These are phyloP conservation scores for Alternaria postmessia DNA, from an alignment of 2,329 filamentous ascomycete species.

Conservation along the genomic window DNA sequence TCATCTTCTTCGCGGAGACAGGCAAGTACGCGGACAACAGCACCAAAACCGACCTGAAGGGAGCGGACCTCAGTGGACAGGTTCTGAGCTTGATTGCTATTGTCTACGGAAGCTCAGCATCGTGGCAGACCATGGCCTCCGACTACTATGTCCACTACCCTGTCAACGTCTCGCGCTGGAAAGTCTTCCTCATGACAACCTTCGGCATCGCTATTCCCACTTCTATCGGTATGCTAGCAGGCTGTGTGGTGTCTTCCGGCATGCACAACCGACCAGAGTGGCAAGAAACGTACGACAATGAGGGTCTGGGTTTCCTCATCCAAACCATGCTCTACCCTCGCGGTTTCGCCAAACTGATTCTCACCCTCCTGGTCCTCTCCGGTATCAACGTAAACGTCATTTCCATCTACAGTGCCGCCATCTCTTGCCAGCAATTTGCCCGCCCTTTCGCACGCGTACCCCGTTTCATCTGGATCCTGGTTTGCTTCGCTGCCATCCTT, in stretches of 20 bases:
- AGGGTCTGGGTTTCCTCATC: conserved; percentile 59
- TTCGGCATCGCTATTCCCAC: conserved; percentile 54
- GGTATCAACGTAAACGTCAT: conserved; percentile 58
- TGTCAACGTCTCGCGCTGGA: conserved; percentile 48
- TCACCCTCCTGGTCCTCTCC: conserved; percentile 54
- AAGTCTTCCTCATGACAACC: conserved; percentile 54
- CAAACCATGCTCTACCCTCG: conserved; percentile 56
- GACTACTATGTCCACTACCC: conserved; percentile 58
- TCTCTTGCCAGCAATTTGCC: conserved; percentile 58
- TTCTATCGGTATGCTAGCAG: conserved; percentile 56
- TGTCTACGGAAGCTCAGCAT: conserved; percentile 50
- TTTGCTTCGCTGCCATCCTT: conserved; percentile 55
- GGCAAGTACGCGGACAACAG: conserved; percentile 54
- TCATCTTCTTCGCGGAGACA: conserved; percentile 59
- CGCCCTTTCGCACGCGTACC: conserved; percentile 61
- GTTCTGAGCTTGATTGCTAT: conserved; percentile 42
- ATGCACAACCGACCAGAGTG: conserved; percentile 48
- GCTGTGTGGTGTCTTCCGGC: conserved; percentile 53
- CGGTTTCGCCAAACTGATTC: conserved; percentile 59
- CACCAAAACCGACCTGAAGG: conserved; percentile 42
- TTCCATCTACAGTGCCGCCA: conserved; percentile 60
- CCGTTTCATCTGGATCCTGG: conserved; percentile 58
- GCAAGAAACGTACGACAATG: conserved; percentile 50
- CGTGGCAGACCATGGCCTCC: conserved; percentile 53
- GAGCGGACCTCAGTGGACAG: conserved; percentile 44